Evolutionary conservation across 345 rosid genomes (phyloP).

Genomic region (Eucalyptus sp.): DNA sequence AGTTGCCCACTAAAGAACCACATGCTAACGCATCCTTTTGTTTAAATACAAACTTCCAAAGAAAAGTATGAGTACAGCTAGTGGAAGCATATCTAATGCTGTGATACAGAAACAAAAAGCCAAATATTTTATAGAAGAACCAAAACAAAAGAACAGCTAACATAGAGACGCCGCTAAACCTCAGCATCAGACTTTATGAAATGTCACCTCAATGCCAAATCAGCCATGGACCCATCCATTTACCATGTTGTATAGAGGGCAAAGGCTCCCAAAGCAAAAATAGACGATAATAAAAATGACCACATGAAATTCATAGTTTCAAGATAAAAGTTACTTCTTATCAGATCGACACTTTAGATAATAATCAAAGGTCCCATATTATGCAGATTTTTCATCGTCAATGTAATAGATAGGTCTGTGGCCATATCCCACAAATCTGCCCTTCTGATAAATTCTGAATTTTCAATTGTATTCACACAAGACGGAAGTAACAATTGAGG

Average conservation of each 20-base stretch:
- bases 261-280: not conserved
- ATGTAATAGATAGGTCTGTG: not conserved
- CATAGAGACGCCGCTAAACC: not conserved
- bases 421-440: not conserved
- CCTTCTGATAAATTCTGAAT: not conserved
- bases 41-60: not conserved
- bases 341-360: not conserved
- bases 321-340: not conserved
- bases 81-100: not conserved
- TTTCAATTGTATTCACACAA: not conserved
- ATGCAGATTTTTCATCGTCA: not conserved
- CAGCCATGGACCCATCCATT: not conserved
- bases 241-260: not conserved
- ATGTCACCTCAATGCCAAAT: not conserved
- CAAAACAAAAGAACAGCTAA: not conserved
- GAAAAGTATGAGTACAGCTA: not conserved
- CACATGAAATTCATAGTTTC: not conserved
- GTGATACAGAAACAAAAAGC: not conserved
- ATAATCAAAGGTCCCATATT: not conserved
- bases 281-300: not conserved
- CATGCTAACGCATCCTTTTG: not conserved
- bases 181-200: not conserved
- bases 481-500: not conserved
- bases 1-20: not conserved
- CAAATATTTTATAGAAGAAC: not conserved